Evolutionary conservation across 1,284 basidiomycete genomes (phyloP).

Genomic region (Albatrellus sp.): DNA sequence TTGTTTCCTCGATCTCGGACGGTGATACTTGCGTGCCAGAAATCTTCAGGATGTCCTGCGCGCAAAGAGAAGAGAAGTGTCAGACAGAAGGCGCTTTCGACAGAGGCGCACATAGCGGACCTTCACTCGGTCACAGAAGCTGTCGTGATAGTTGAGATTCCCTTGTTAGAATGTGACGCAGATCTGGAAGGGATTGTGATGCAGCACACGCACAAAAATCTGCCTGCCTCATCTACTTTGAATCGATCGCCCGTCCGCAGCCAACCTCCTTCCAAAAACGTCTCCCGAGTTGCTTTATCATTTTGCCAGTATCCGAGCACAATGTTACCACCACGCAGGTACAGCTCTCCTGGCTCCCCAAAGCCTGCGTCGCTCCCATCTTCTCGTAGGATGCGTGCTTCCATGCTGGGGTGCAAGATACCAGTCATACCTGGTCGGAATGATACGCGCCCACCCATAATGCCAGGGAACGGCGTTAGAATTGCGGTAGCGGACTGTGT

Average conservation of each 20-base stretch:
- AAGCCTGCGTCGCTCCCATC: constrained; percentile 43
- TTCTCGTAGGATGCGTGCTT: constrained; percentile 47
- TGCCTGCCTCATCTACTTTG: constrained; percentile 40
- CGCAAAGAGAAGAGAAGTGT: neutral
- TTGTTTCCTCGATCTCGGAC: constrained; percentile 53
- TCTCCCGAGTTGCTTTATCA: constrained; percentile 46
- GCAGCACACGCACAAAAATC: constrained; percentile 44
- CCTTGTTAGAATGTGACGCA: neutral
- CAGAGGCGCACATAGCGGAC: constrained; percentile 15
- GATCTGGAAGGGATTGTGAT: too few relatives aligned
- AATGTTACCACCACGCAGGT: constrained; percentile 39
- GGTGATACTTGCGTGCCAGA: constrained; percentile 68
- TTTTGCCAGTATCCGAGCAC: constrained; percentile 63
- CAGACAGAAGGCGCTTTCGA: neutral
- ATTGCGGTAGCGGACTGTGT: constrained; percentile 45
- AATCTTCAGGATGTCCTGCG: constrained; percentile 58
- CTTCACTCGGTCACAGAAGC: constrained; percentile 52
- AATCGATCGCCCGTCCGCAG: constrained; percentile 61
- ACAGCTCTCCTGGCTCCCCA: constrained; percentile 56
- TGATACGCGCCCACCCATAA: constrained; percentile 26
- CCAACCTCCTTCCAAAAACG: constrained; percentile 57
- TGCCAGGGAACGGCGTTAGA: constrained; percentile 29
- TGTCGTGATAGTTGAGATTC: constrained; percentile 13
- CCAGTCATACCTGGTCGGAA: constrained; percentile 35
- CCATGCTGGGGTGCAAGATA: constrained; percentile 47